A percentile compares a stretch with the other conserved stretches of the same genome.
phyloP scores from a whole-genome alignment of 345 rosid species.

The Sonneratia alba region DNA sequence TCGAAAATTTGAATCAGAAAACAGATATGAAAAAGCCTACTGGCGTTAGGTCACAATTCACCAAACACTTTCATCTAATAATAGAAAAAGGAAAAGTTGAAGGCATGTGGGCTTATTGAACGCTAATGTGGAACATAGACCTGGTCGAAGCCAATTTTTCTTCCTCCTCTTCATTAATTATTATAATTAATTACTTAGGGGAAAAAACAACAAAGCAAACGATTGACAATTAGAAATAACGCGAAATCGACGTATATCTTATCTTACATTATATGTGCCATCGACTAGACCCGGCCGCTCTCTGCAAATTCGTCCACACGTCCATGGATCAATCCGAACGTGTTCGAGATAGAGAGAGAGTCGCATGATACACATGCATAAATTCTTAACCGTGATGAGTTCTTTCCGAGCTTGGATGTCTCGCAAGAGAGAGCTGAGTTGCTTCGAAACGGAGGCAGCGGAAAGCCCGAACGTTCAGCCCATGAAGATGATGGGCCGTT shows the following conservation, averaged over 20 bases:
- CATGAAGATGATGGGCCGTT: background rate
- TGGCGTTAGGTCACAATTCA: background rate
- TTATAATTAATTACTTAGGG: background rate
- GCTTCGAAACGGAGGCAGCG: background rate
- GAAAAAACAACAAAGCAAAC: too few relatives aligned
- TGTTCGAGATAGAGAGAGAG: too few relatives aligned
- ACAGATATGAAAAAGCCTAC: too few relatives aligned
- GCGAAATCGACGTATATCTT: background rate
- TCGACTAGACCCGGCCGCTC: too few relatives aligned
- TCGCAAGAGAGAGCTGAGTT: background rate
- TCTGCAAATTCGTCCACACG: too few relatives aligned
- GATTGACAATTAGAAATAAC: background rate
- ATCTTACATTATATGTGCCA: too few relatives aligned
- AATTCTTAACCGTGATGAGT: background rate
- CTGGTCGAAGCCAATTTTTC: background rate
- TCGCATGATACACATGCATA: too few relatives aligned
- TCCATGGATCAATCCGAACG: too few relatives aligned
- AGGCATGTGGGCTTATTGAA: background rate
- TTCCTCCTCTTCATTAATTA: background rate
- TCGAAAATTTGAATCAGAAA: too few relatives aligned
- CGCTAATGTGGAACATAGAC: background rate
- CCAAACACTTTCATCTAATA: background rate
- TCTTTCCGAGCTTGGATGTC: background rate
- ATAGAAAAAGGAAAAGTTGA: background rate
- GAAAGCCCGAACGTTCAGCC: background rate